Evolutionary conservation across 1,139 yeast genomes (phyloP).

Genomic region (Magnusiomyces paraingens): DNA sequence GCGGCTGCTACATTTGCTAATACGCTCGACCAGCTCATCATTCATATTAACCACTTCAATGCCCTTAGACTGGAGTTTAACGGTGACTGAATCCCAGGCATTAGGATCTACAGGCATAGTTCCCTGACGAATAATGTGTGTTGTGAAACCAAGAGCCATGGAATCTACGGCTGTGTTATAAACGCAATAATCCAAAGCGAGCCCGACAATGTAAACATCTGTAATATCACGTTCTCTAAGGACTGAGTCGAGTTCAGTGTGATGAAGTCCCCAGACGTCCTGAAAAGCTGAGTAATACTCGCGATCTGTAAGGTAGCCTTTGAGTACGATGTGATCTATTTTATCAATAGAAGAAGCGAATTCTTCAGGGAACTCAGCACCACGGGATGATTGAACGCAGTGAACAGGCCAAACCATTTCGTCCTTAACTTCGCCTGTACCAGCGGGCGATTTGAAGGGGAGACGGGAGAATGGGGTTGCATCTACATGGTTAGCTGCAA

Average conservation of each 20-base stretch:
- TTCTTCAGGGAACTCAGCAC: constrained; percentile 56
- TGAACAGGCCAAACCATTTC: constrained; percentile 87
- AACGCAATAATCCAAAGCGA: constrained; percentile 86
- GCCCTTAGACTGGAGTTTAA: constrained; percentile 9
- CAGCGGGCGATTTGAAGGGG: constrained; percentile 44
- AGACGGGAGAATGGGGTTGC: constrained; percentile 49
- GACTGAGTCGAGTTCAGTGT: constrained; percentile 54
- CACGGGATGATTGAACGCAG: constrained; percentile 65
- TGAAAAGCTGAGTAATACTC: constrained; percentile 88
- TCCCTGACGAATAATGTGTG: constrained; percentile 53
- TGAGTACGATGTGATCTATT: constrained; percentile 42
- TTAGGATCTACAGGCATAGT: constrained; percentile 44
- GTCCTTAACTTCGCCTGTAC: constrained; percentile 26
- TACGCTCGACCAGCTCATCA: neutral
- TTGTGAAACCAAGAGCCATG: constrained; percentile 51
- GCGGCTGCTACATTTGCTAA: neutral
- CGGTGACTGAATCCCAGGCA: constrained; percentile 10
- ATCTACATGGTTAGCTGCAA: constrained; percentile 59
- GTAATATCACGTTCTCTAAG: constrained; percentile 44
- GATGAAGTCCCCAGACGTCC: constrained; percentile 68
- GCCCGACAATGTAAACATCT: constrained; percentile 67
- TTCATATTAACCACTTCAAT: constrained; percentile 9
- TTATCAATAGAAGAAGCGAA: constrained; percentile 26
- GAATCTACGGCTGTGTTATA: constrained; percentile 67
- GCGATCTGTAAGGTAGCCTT: constrained; percentile 64